Evolutionary conservation across 2,329 filamentous ascomycete species (phyloP).

Genomic region (Aspergillus carbonarius): DNA sequence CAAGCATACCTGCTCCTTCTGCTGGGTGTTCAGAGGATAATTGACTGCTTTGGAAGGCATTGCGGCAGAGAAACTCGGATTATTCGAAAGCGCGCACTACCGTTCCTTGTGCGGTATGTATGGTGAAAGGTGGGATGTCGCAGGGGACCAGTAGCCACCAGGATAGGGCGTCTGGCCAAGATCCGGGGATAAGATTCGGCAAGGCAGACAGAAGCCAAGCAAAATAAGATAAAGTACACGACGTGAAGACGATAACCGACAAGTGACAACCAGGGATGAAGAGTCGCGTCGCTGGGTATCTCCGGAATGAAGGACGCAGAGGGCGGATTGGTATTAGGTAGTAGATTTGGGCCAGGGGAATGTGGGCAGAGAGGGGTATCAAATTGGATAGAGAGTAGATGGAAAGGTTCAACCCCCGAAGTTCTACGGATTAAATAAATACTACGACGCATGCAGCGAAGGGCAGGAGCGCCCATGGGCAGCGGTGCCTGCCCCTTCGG

Average conservation of each 20-base stretch:
- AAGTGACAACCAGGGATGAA: slow-evolving; percentile 11
- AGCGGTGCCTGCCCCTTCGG: background rate
- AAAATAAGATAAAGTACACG: background rate
- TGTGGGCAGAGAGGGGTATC: background rate
- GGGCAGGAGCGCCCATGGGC: background rate
- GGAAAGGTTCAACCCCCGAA: background rate
- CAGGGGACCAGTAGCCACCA: background rate
- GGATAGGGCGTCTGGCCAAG: background rate
- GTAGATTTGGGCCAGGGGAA: background rate
- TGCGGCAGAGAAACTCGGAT: background rate
- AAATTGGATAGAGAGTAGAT: background rate
- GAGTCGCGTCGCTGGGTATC: slow-evolving; percentile 22
- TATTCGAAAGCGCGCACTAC: background rate
- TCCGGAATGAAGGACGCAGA: slow-evolving; percentile 18
- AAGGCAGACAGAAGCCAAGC: background rate
- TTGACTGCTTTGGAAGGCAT: slow-evolving; percentile 12
- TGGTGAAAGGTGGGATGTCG: background rate
- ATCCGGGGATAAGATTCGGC: background rate
- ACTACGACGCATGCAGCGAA: background rate
- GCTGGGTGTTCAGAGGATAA: slow-evolving; percentile 8
- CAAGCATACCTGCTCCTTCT: slow-evolving; percentile 39
- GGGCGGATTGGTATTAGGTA: slow-evolving; percentile 4
- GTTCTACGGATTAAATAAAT: background rate
- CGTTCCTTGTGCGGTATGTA: background rate
- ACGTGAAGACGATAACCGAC: background rate